Conservation (phyloP, 2,329 filamentous ascomycete species). For the Xylariaceae sp. region DNA sequence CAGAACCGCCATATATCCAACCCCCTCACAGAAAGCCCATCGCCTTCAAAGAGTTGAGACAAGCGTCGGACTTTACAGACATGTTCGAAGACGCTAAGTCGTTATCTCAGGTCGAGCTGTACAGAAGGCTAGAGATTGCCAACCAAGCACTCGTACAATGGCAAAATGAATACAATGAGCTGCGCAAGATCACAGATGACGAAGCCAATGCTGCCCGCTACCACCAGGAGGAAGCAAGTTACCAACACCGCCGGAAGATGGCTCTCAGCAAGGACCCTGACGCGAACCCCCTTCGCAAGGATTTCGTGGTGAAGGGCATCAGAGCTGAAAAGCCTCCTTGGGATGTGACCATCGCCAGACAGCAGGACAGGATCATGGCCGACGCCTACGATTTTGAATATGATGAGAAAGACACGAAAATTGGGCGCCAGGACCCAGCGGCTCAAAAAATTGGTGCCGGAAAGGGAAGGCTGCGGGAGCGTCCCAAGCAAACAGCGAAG, state of each 20-base stretch:
- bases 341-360: slow-evolving; percentile 38
- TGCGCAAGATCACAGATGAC: slow-evolving; percentile 50
- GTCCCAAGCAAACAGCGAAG: slow-evolving; percentile 54
- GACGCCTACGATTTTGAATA: slow-evolving; percentile 59
- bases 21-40: slow-evolving; percentile 30
- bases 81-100: slow-evolving; percentile 47
- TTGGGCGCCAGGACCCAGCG: slow-evolving; percentile 56
- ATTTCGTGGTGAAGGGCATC: slow-evolving; percentile 52
- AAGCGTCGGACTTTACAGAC: slow-evolving; percentile 44
- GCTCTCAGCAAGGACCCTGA: slow-evolving; percentile 35
- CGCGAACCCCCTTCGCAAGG: slow-evolving; percentile 42
- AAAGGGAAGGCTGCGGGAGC: slow-evolving; percentile 52
- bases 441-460: slow-evolving; percentile 52
- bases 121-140: slow-evolving; percentile 38
- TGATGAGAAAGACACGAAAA: slow-evolving; percentile 52
- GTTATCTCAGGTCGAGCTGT: slow-evolving; percentile 43
- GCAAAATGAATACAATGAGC: slow-evolving; percentile 50
- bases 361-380: slow-evolving; percentile 56
- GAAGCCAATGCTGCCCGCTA: slow-evolving; percentile 53
- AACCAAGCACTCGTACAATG: slow-evolving; percentile 45
- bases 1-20: slow-evolving; percentile 7
- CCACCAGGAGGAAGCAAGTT: slow-evolving; percentile 37
- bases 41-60: slow-evolving; percentile 46
- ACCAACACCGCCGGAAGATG: slow-evolving; percentile 39
- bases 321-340: slow-evolving; percentile 39